A percentile compares a stretch with the other conserved stretches of the same genome.
These are phyloP conservation scores for Cantharellus anzutake DNA, from an alignment of 768 basidiomycete species.

Conservation along the genomic window DNA sequence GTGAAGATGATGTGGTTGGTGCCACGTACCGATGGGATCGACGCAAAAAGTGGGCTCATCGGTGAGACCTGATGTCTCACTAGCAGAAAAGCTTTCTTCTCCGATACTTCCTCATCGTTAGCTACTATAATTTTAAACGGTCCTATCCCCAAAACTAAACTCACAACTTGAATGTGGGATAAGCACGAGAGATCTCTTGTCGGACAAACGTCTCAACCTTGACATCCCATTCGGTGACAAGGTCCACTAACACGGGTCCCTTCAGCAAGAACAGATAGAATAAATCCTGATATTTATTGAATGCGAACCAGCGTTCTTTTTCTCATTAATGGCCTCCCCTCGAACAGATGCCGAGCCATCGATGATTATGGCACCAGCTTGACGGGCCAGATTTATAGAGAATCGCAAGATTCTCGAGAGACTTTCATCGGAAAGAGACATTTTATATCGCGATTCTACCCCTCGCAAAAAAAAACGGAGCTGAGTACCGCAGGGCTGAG, in stretches of 20 bases:
- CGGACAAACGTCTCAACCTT: conserved; percentile 76
- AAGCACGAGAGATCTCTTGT: conserved; percentile 38
- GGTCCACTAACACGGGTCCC: conserved; percentile 28
- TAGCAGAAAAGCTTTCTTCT: conserved; percentile 78
- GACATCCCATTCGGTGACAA: conserved; percentile 91
- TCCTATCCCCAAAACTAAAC: conserved; percentile 15
- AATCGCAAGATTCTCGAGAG: conserved; percentile 48
- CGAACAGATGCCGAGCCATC: conserved; percentile 60
- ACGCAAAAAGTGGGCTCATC: conserved; percentile 91
- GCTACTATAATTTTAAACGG: neutral
- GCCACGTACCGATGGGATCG: conserved; percentile 65
- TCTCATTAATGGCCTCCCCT: conserved; percentile 40
- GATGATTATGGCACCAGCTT: conserved; percentile 57
- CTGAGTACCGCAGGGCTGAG: neutral
- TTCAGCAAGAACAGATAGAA: neutral
- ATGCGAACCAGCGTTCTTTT: conserved; percentile 55
- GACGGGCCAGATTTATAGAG: conserved; percentile 47
- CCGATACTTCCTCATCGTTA: conserved; percentile 43
- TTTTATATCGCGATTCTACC: neutral
- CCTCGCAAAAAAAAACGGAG: no score
- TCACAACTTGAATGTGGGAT: conserved; percentile 70
- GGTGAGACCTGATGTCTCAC: conserved; percentile 45
- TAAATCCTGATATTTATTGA: neutral
- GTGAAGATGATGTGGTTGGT: neutral
- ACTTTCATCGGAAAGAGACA: conserved; percentile 21